phyloP scores from a whole-genome alignment of 805 yeast species.

The Kazachstania taianensis region DNA sequence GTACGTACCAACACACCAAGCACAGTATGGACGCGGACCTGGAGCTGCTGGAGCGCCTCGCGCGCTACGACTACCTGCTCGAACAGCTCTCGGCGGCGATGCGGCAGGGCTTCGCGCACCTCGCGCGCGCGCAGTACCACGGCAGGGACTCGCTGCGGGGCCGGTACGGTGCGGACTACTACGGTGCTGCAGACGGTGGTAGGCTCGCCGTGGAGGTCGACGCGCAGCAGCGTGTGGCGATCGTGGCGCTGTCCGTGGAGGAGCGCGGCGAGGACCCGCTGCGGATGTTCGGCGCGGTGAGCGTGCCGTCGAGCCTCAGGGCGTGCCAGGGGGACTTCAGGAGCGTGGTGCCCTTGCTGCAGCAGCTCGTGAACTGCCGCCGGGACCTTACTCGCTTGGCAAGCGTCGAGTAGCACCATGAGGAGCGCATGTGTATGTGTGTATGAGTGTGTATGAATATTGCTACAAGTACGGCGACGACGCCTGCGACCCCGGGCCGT shows the following conservation, averaged over 20 bases:
- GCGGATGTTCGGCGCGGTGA: too few relatives aligned
- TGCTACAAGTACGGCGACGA: conserved; percentile 6
- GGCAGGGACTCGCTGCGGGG: conserved; percentile 26
- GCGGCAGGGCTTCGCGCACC: conserved; percentile 18
- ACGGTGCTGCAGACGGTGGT: conserved; percentile 25
- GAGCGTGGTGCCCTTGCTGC: conserved; percentile 15
- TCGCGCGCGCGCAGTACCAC: conserved; percentile 26
- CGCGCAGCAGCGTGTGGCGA: not conserved
- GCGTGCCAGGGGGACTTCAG: conserved; percentile 21
- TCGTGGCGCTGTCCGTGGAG: conserved; percentile 3
- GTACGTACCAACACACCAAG: too few relatives aligned
- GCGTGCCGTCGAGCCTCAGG: conserved; percentile 17
- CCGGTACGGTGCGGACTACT: conserved; percentile 26
- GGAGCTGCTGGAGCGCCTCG: conserved; percentile 13
- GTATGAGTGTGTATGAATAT: too few relatives aligned
- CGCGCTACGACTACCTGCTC: conserved; percentile 18
- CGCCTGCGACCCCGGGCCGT: conserved; percentile 18
- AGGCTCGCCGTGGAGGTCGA: conserved; percentile 8
- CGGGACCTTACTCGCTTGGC: too few relatives aligned
- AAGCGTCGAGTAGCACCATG: too few relatives aligned
- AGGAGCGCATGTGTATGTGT: too few relatives aligned
- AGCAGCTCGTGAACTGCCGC: conserved; percentile 18
- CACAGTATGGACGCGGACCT: too few relatives aligned
- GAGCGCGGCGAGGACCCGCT: conserved; percentile 7
- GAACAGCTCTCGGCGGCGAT: conserved; percentile 22